These are phyloP conservation scores for Trametes elegans DNA, from an alignment of 768 basidiomycete species.

Conservation along the genomic window DNA sequence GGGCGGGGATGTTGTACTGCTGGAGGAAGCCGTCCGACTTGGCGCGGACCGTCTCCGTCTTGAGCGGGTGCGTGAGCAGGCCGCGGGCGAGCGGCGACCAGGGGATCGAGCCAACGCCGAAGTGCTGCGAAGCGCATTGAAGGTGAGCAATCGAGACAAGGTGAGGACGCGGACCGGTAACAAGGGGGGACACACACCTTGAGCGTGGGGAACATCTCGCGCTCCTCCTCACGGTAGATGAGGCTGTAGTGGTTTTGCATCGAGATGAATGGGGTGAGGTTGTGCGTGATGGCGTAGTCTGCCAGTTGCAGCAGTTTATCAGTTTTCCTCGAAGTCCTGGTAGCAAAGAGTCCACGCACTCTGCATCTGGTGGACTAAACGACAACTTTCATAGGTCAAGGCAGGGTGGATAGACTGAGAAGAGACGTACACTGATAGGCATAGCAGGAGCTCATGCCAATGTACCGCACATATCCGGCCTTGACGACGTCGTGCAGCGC, in stretches of 20 bases:
- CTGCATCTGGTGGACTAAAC: constrained; percentile 33
- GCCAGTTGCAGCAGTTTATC: background rate
- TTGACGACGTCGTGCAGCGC: constrained; percentile 44
- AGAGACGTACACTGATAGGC: constrained; percentile 33
- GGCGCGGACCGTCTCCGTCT: constrained; percentile 24
- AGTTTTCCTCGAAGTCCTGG: background rate
- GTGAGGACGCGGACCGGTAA: constrained; percentile 14
- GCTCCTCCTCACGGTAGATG: constrained; percentile 60
- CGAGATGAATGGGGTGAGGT: constrained; percentile 52
- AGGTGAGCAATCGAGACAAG: constrained; percentile 26
- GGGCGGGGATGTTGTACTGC: too few relatives aligned
- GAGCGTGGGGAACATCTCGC: constrained; percentile 52
- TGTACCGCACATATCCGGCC: constrained; percentile 42
- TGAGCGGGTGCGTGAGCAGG: constrained; percentile 28
- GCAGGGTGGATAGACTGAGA: background rate
- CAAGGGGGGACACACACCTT: constrained; percentile 15
- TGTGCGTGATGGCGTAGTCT: constrained; percentile 42
- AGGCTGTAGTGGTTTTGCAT: constrained; percentile 64
- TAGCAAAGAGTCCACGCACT: constrained; percentile 27
- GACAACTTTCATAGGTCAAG: background rate
- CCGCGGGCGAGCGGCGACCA: constrained; percentile 41
- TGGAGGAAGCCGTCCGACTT: too few relatives aligned
- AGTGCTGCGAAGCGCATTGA: background rate
- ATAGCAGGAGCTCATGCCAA: constrained; percentile 39
- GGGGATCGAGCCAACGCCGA: constrained; percentile 35